A percentile compares a stretch with the other conserved stretches of the same genome.
These are phyloP conservation scores for Lodderomyces elongisporus DNA, from an alignment of 1,139 yeast species.

Conservation along the genomic window DNA sequence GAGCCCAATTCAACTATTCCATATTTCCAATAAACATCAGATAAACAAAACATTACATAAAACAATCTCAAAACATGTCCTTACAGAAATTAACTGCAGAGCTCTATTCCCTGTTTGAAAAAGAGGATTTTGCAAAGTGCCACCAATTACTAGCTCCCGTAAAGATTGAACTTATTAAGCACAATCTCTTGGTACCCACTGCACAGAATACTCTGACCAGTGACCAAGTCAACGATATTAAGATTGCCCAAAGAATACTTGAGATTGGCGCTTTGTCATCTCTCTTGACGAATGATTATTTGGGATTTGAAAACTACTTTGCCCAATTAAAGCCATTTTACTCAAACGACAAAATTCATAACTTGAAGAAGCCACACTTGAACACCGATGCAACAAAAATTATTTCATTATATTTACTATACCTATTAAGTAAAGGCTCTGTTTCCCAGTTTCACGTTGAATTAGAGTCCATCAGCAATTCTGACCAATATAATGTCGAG, in stretches of 20 bases:
- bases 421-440: conserved; percentile 75
- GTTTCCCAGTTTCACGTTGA: conserved; percentile 88
- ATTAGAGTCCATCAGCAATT: conserved; percentile 64
- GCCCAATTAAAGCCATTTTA: conserved; percentile 79
- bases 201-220: conserved; percentile 29
- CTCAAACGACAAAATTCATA: conserved; percentile 40
- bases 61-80: conserved; percentile 24
- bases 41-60: background rate
- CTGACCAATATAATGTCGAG: conserved; percentile 40
- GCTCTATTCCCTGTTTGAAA: conserved; percentile 58
- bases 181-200: conserved; percentile 72
- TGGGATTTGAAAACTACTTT: conserved; percentile 64
- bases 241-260: conserved; percentile 72
- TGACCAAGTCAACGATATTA: conserved; percentile 59
- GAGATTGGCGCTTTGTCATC: conserved; percentile 85
- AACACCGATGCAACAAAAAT: conserved; percentile 61
- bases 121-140: conserved; percentile 58
- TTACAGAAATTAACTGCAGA: conserved; percentile 57
- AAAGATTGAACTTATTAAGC: conserved; percentile 74
- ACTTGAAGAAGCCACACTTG: conserved; percentile 43
- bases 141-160: conserved; percentile 61
- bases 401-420: conserved; percentile 69
- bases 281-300: conserved; percentile 59
- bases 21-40: too few species aligned
- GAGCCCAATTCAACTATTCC: too few species aligned